Evolutionary conservation across 106 monocot species (phyloP), one percentile per base, ranked within the genome.

Genomic region (Posidonia australis): DNA sequence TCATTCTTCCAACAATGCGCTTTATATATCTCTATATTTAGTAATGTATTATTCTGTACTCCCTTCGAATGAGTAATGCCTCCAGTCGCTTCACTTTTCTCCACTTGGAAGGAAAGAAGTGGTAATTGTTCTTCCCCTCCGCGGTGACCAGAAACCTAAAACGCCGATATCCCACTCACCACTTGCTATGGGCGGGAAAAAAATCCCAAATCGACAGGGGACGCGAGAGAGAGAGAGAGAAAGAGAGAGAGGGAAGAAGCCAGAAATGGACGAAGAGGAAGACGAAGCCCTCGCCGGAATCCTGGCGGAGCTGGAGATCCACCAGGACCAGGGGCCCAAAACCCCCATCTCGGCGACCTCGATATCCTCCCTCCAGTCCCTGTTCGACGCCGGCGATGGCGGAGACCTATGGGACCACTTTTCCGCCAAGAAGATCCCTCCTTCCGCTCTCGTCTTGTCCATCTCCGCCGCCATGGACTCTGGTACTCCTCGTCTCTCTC

Each of bases 401-500:
- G 60, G 19, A n/a, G 11, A 66, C 2, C 64, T 86, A 19, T 86
- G 82, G 79, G 41, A 28, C 27, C 47, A 10, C 13, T 71, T 89
- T 45, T 63, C 76, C 54, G 48, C 67, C 32, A 31, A 30, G 0
- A 47, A 61, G 13, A 60, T 84, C 65, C 64, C 77, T 23, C 60
- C 68, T 4, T 77, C 86, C 0, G 49, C 79, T 41, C 80, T 96
- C 66, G 72, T 81, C 55, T 32, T 51, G 32, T 73, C 81, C 27
- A 56, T 96, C 68, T 52, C 78, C 29, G 58, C 69, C 21, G 57
- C 86, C 27, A 86, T 90, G 82, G 89, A 85, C 64, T 73, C 77
- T 60, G 0, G 58, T n/a, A 54, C 52, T 2, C 45, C 77, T 16
- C 66, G 25, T 5, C 29, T 46, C 58, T 70, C 83, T n/a, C 77